Evolutionary conservation across 176 grass and related monocot genomes (phyloP).

Genomic region (Cenchrus fungigraminus): DNA sequence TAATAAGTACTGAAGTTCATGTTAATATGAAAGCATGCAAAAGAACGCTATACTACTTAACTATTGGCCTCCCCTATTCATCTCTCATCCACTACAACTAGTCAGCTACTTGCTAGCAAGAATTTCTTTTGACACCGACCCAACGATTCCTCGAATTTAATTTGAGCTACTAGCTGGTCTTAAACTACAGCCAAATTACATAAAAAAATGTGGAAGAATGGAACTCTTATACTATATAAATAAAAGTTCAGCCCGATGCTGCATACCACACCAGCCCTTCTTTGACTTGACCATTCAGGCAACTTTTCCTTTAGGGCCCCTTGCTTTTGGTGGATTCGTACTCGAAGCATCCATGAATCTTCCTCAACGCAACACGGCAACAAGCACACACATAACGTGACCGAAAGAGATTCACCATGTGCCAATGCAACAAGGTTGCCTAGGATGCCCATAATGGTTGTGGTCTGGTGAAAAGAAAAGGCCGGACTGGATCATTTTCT

Average conservation of each 20-base stretch:
- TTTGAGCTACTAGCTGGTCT: constrained; percentile 28
- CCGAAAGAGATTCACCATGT: background rate
- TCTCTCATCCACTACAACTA: background rate
- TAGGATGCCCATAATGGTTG: background rate
- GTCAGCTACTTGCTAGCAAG: background rate
- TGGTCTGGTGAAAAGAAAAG: background rate
- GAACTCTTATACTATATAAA: background rate
- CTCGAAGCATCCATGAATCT: constrained; percentile 41
- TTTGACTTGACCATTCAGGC: constrained; percentile 40
- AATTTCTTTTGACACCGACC: constrained; percentile 16
- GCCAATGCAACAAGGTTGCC: background rate
- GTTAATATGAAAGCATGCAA: constrained; percentile 18
- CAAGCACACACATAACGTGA: constrained; percentile 25
- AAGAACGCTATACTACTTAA: background rate
- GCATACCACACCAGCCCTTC: constrained; percentile 4
- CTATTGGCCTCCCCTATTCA: background rate
- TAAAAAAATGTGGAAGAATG: background rate
- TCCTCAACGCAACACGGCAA: background rate
- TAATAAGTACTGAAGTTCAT: background rate
- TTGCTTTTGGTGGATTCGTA: constrained; percentile 31
- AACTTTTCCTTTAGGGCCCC: background rate
- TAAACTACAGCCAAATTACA: constrained; percentile 32
- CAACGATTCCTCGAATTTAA: constrained; percentile 11
- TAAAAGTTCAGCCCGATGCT: background rate
- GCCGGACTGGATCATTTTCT: background rate